Base-by-base conservation (phyloP, 2,329 filamentous ascomycete genomes). In the Scolecobasidium constrictum region DNA sequence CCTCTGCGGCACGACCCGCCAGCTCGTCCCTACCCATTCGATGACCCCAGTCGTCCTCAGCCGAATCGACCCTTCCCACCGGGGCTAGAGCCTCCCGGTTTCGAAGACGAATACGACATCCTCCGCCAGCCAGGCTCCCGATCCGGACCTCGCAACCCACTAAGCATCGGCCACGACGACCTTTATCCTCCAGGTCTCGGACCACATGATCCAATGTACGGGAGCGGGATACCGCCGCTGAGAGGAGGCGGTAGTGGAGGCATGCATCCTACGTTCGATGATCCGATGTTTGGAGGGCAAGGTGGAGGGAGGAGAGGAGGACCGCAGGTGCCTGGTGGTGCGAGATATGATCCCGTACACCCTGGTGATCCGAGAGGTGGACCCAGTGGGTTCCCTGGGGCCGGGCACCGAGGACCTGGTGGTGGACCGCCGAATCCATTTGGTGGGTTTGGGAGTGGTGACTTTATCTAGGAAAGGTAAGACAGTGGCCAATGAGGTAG, bases 191-290 rank as follows among this genome's bases (percentile, higher is more conserved):
- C 81, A 7, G 86, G 86, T 1, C 66, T 98, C 0, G 88, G 87
- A 0, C 88, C 88, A 0, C 70, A 87, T 52, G 88, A 95, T 59
- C 87, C 90, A 11, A 63, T 95, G 3, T 75, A 86, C 43, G 75
- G 78, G 5, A 75, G 76, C 21, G 69, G 72, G 18, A 71, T 75
- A 38, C 65, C 75, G n/a, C 64, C 63, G 35, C 9, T 31, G 26
- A 72, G 76, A 0, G 61, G 78, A 4, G 65, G 71, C n/a, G 68
- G 70, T 1, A 75, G 77, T 12, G 74, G 78, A 16, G 92, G 92
- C 1, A 98, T 98, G 92, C 85, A 95, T 61, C 92, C 92, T 1
- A 94, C 88, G 0, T 92, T 94, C 58, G 86, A 94, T 53, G 88
- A 96, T 56, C 86, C 86, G 5, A 62, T 95, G 38, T 94, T 94